Evolutionary conservation across 805 yeast genomes (phyloP).

Genomic region (Wickerhamomyces pijperi): DNA sequence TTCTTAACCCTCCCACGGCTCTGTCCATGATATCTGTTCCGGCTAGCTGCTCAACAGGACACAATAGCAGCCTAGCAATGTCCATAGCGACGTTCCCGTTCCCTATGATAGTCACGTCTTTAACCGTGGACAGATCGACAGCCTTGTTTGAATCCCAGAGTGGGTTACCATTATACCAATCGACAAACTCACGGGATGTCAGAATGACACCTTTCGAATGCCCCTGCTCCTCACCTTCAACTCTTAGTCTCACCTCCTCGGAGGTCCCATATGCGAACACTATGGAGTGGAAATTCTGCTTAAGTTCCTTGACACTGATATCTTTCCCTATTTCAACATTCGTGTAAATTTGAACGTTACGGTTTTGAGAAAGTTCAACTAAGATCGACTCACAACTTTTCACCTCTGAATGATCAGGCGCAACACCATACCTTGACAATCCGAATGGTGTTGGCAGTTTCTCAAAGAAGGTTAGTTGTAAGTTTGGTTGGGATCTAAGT

Average conservation of each 20-base stretch:
- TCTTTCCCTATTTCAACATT: constrained; percentile 61
- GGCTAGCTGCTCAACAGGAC: constrained; percentile 44
- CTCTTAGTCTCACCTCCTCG: constrained; percentile 35
- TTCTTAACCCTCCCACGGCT: constrained; percentile 44
- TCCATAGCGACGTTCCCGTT: constrained; percentile 96
- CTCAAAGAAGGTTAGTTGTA: constrained; percentile 67
- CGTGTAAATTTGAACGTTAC: constrained; percentile 51
- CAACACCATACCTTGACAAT: constrained; percentile 88
- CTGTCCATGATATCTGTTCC: constrained; percentile 60
- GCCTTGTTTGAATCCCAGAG: constrained; percentile 23
- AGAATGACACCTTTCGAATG: constrained; percentile 42
- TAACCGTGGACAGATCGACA: constrained; percentile 53
- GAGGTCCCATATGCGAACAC: constrained; percentile 79
- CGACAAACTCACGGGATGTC: constrained; percentile 79
- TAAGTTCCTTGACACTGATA: constrained; percentile 36
- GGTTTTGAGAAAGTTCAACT: constrained; percentile 26
- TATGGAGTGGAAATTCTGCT: constrained; percentile 55
- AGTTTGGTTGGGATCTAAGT: constrained; percentile 33
- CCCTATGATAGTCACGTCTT: constrained; percentile 75
- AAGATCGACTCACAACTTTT: constrained; percentile 70
- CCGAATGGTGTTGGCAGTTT: constrained; percentile 86
- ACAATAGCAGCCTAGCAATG: constrained; percentile 68
- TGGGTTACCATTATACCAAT: constrained; percentile 94
- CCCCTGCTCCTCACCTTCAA: constrained; percentile 41
- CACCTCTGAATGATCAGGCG: constrained; percentile 98